Evolutionary conservation across 1,284 basidiomycete genomes (phyloP).

Genomic region (Boletus calvinii): DNA sequence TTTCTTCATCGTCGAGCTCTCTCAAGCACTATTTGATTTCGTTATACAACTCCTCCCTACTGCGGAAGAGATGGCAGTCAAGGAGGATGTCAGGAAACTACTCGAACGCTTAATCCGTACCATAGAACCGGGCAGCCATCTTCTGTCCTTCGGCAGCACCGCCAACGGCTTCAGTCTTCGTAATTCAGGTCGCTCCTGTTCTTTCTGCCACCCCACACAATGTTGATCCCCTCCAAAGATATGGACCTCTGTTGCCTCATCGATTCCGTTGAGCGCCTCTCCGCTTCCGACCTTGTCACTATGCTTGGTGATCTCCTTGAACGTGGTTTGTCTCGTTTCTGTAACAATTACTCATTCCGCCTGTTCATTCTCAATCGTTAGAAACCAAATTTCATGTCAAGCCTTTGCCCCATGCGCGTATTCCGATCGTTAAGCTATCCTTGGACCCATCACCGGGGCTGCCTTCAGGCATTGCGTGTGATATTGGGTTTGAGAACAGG

Average conservation of each 20-base stretch:
- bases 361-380: slow-evolving; percentile 29
- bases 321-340: slow-evolving; percentile 56
- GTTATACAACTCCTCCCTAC: slow-evolving; percentile 89
- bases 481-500: slow-evolving; percentile 98
- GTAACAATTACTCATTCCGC: background rate
- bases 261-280: slow-evolving; percentile 73
- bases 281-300: slow-evolving; percentile 89
- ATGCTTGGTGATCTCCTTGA: slow-evolving; percentile 93
- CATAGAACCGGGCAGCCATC: slow-evolving; percentile 88
- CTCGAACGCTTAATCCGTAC: slow-evolving; percentile 93
- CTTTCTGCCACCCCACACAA: background rate
- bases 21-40: slow-evolving; percentile 74
- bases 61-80: slow-evolving; percentile 85
- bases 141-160: slow-evolving; percentile 94
- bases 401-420: slow-evolving; percentile 92
- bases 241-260: slow-evolving; percentile 99
- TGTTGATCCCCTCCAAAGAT: slow-evolving; percentile 50
- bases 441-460: slow-evolving; percentile 88
- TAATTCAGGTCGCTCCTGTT: slow-evolving; percentile 75
- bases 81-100: slow-evolving; percentile 94
- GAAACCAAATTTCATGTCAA: slow-evolving; percentile 99
- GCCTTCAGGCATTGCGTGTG: slow-evolving; percentile 91
- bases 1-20: slow-evolving; percentile 65
- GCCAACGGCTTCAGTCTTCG: slow-evolving; percentile 92
- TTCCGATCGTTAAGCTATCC: slow-evolving; percentile 97